These are phyloP conservation scores for Penicillium fimorum DNA, from an alignment of 495 filamentous ascomycete genomes.

Conservation along the genomic window DNA sequence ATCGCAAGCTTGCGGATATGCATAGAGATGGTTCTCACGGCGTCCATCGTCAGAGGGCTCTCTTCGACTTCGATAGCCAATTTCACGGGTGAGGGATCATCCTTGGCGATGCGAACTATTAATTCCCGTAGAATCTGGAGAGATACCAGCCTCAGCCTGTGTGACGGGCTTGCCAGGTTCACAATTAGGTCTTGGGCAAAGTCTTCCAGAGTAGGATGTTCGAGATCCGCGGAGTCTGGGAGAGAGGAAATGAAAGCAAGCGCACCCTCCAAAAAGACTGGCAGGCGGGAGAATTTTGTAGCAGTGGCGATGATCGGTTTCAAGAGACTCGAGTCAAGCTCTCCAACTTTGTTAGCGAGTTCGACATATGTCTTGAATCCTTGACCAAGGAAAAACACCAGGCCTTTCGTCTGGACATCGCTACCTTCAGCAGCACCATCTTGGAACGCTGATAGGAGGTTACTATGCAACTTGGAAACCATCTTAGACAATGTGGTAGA, in stretches of 20 bases:
- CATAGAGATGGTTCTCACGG: conserved; percentile 72
- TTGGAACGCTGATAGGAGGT: conserved; percentile 26
- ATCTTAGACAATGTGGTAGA: conserved; percentile 35
- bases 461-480: conserved; percentile 34
- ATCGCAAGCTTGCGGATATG: conserved; percentile 74
- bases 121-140: conserved; percentile 60
- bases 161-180: conserved; percentile 71
- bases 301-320: conserved; percentile 60
- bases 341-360: conserved; percentile 27
- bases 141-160: conserved; percentile 66
- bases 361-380: conserved; percentile 51
- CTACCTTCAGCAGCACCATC: conserved; percentile 26
- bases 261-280: conserved; percentile 66
- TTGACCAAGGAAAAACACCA: conserved; percentile 40
- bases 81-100: conserved; percentile 44
- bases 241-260: conserved; percentile 57
- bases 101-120: conserved; percentile 32
- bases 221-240: conserved; percentile 39
- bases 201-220: conserved; percentile 47
- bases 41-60: conserved; percentile 72
- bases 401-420: conserved; percentile 18
- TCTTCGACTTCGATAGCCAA: conserved; percentile 69
- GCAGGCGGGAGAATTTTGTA: conserved; percentile 57
- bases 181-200: conserved; percentile 62
- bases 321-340: conserved; percentile 54